A percentile compares a stretch with the other conserved stretches of the same genome.
Conservation (phyloP, 2,329 filamentous ascomycete species). For the Talaromyces sp. region DNA sequence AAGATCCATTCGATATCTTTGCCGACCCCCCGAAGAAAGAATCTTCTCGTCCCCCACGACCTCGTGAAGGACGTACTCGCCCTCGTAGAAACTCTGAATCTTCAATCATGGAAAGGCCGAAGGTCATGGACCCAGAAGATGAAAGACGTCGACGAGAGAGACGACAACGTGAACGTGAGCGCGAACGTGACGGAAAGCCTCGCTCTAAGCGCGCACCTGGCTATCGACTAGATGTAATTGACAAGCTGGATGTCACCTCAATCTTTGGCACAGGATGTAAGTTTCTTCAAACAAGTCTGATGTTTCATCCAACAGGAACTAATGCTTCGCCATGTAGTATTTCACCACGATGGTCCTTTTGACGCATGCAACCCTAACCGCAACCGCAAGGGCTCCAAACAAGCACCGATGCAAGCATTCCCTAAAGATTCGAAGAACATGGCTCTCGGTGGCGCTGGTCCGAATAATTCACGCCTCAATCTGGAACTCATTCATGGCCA, state of each 20-base stretch:
- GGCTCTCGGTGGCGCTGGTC: constrained; percentile 80
- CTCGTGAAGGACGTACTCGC: constrained; percentile 42
- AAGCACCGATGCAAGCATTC: constrained; percentile 94
- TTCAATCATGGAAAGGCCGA: constrained; percentile 54
- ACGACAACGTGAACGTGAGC: constrained; percentile 34
- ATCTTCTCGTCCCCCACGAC: constrained; percentile 24
- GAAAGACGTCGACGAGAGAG: constrained; percentile 50
- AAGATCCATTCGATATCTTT: constrained; percentile 48
- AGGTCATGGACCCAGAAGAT: constrained; percentile 48
- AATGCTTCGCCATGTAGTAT: constrained; percentile 57
- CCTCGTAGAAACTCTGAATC: constrained; percentile 62
- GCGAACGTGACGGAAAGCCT: constrained; percentile 42
- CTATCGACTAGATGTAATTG: constrained; percentile 74
- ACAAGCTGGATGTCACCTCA: constrained; percentile 92
- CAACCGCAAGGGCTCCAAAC: constrained; percentile 76
- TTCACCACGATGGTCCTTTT: constrained; percentile 96
- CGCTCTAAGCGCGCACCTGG: constrained; percentile 40
- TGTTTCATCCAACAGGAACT: not conserved
- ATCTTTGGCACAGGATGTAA: constrained; percentile 89
- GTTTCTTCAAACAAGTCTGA: constrained; percentile 36
- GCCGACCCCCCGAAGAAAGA: constrained; percentile 39
- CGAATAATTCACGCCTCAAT: constrained; percentile 75
- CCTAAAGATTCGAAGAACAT: constrained; percentile 91
- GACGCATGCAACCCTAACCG: constrained; percentile 94
- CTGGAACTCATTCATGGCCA: constrained; percentile 84